Evolutionary conservation across 2,329 filamentous ascomycete genomes (phyloP).

Genomic region (Drechslerella dactyloides): DNA sequence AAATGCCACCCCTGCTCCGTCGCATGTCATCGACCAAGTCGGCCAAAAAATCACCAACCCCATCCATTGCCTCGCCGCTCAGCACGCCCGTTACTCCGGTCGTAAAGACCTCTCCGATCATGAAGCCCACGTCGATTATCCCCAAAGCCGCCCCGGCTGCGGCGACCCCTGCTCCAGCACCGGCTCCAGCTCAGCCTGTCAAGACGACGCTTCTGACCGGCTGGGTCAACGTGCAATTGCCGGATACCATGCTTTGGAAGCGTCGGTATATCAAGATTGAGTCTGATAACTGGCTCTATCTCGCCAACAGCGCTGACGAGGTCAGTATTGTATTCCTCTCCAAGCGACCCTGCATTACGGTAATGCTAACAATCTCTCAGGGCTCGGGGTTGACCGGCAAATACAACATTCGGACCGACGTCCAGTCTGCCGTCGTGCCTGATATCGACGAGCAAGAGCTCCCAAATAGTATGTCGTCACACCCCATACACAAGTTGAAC

Average conservation of each 20-base stretch:
- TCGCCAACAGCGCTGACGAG: slow-evolving; percentile 73
- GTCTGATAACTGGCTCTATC: slow-evolving; percentile 78
- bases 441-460: slow-evolving; percentile 93
- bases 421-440: slow-evolving; percentile 77
- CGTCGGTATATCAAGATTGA: slow-evolving; percentile 87
- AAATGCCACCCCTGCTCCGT: slow-evolving; percentile 38
- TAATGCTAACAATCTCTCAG: slow-evolving; percentile 56
- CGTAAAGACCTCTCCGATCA: slow-evolving; percentile 55
- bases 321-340: slow-evolving; percentile 57
- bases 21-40: slow-evolving; percentile 38
- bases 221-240: slow-evolving; percentile 89
- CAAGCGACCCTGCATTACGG: slow-evolving; percentile 23
- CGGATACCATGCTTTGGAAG: slow-evolving; percentile 95
- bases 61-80: not conserved
- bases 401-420: slow-evolving; percentile 80
- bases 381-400: slow-evolving; percentile 72
- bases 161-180: slow-evolving; percentile 66
- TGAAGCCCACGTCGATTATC: slow-evolving; percentile 69
- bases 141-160: slow-evolving; percentile 73
- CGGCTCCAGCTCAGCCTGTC: slow-evolving; percentile 74
- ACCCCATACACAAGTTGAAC: slow-evolving; percentile 63
- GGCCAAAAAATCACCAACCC: slow-evolving; percentile 21
- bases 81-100: slow-evolving; percentile 6
- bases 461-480: slow-evolving; percentile 71
- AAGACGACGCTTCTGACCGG: slow-evolving; percentile 53